These are phyloP conservation scores for Pestalotiopsis sp. DNA, from an alignment of 2,329 filamentous ascomycete species.

Conservation along the genomic window DNA sequence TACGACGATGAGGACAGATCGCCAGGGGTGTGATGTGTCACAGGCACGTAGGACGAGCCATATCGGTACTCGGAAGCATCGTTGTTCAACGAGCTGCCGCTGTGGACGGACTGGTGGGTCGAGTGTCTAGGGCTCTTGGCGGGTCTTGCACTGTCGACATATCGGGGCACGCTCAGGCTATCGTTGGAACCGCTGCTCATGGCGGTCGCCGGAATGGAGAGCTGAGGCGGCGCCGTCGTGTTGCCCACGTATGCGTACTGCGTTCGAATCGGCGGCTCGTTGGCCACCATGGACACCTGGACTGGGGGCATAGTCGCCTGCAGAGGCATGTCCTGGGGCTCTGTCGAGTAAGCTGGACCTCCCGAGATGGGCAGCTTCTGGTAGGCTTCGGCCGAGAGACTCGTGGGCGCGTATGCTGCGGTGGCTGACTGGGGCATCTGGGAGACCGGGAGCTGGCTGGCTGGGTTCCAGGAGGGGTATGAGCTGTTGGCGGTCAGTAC, in stretches of 20 bases:
- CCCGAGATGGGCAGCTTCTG: slow-evolving; percentile 55
- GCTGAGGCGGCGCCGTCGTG: slow-evolving; percentile 50
- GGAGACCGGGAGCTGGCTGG: slow-evolving; percentile 44
- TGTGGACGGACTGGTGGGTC: slow-evolving; percentile 56
- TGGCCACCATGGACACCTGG: slow-evolving; percentile 50
- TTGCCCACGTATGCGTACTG: slow-evolving; percentile 58
- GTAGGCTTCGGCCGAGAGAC: slow-evolving; percentile 53
- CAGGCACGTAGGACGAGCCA: slow-evolving; percentile 43
- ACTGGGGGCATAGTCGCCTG: slow-evolving; percentile 57
- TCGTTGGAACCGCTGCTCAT: slow-evolving; percentile 44
- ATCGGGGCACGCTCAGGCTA: slow-evolving; percentile 56
- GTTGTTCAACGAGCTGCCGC: slow-evolving; percentile 48
- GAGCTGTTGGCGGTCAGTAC: slow-evolving; percentile 41
- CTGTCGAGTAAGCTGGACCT: slow-evolving; percentile 46
- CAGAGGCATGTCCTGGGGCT: slow-evolving; percentile 56
- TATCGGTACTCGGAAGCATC: slow-evolving; percentile 61
- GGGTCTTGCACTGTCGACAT: slow-evolving; percentile 57
- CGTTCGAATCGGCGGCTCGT: slow-evolving; percentile 52
- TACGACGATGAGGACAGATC: slow-evolving; percentile 39
- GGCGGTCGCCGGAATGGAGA: slow-evolving; percentile 44
- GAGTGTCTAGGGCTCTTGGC: slow-evolving; percentile 58
- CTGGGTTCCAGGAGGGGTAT: slow-evolving; percentile 58
- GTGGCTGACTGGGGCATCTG: slow-evolving; percentile 51
- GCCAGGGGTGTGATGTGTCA: slow-evolving; percentile 30
- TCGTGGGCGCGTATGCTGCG: slow-evolving; percentile 50